Base-by-base conservation (phyloP, 305 asterid species). In the Withania somnifera region DNA sequence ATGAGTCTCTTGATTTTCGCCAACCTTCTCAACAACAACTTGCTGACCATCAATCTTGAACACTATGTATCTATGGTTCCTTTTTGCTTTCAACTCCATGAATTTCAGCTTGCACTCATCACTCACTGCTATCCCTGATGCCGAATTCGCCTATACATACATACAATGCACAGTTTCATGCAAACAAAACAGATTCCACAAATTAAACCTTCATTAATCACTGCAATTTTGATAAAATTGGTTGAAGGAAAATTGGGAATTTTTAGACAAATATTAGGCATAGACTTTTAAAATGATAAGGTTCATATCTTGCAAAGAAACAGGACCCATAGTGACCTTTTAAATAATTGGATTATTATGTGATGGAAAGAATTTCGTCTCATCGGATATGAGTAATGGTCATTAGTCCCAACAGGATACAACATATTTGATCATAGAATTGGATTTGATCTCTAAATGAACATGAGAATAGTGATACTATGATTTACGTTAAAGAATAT, bases 1-100 rank as follows among this genome's bases (percentile, higher is more conserved):
- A 47, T 82, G 80, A 19, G 64, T 75, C 34, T 82, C 84, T 13
- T 20, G 26, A 14, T 58, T 76, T 28, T 52, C 57, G 1, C 84
- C 84, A 20, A 82, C 76, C 60, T 82, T 82, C 64, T 82, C 84
- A 40, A 82, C 84, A 20, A 82, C 84, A 53, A 82, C 84, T 73
- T 60, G 61, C 57, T 82, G 81, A 14, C 42, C 81, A 7, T 82
- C 84, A 42, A 82, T 75, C 81, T 82, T 82, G 84, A 82, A 82
- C 60, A 82, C 56, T 24, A 82, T 75, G 84, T 71, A 82, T 38
- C 84, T 75, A 54, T 73, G 78, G 66, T 82, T 82, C 50, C 84
- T 82, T 79, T 82, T 82, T 38, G 84, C 64, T 61, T 82, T 82
- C 71, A 82, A 38, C 73, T 82, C 84, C 80, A 82, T 71, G 75